Percentiles rank a stretch among this genome's conserved stretches.
Evolutionary conservation across 352 stramenopile genomes (phyloP).

Genomic region (Achlya hypogyna): DNA sequence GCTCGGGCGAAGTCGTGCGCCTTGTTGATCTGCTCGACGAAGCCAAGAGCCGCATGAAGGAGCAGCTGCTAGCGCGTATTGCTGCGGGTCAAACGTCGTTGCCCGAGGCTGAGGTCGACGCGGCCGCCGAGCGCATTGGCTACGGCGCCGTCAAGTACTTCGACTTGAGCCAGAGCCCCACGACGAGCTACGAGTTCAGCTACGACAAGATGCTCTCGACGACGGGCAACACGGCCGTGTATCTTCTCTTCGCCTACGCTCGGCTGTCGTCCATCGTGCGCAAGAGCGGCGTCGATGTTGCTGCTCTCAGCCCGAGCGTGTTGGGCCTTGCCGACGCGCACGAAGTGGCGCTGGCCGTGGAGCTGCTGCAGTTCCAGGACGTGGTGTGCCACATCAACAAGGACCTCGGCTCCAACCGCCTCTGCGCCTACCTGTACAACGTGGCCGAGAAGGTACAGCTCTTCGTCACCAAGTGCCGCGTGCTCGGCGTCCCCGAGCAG

Average conservation of each 20-base stretch:
- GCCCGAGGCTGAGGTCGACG: slow-evolving; percentile 87
- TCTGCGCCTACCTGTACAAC: slow-evolving; percentile 98
- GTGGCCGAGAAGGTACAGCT: slow-evolving; percentile 94
- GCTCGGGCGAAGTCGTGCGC: slow-evolving; percentile 95
- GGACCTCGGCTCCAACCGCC: slow-evolving; percentile 94
- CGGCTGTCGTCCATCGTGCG: slow-evolving; percentile 95
- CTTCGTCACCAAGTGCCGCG: slow-evolving; percentile 97
- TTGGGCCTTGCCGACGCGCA: slow-evolving; percentile 69
- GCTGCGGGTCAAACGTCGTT: slow-evolving; percentile 83
- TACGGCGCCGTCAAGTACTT: slow-evolving; percentile 99
- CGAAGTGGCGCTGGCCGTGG: slow-evolving; percentile 87
- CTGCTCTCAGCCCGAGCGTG: slow-evolving; percentile 47
- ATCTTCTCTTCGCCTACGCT: slow-evolving; percentile 99
- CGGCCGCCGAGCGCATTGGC: slow-evolving; percentile 91
- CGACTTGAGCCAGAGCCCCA: slow-evolving; percentile 96
- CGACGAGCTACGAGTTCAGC: slow-evolving; percentile 98
- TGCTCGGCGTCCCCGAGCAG: slow-evolving; percentile 92
- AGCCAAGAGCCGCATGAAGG: slow-evolving; percentile 92
- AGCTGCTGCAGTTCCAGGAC: slow-evolving; percentile 95
- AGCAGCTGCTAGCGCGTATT: slow-evolving; percentile 87
- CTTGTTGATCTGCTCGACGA: slow-evolving; percentile 99
- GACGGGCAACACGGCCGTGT: slow-evolving; percentile 98
- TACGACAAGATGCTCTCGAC: slow-evolving; percentile 99
- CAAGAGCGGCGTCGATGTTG: slow-evolving; percentile 87
- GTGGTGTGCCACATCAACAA: slow-evolving; percentile 90